phyloP scores from a whole-genome alignment of 129 eudicot species.

The Ambrosia artemisiifolia region DNA sequence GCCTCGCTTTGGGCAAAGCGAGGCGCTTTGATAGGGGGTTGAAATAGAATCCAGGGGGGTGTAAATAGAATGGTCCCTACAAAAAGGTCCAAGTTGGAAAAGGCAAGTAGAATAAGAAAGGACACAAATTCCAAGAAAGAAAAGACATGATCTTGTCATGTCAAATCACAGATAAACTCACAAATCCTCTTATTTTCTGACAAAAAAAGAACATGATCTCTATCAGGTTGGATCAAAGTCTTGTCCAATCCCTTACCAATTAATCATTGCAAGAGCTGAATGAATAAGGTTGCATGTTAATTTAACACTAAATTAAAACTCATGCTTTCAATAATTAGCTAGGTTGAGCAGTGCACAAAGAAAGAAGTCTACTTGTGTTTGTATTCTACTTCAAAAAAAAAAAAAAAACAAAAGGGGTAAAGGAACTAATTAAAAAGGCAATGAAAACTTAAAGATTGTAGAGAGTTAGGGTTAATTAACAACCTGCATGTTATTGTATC shows the following conservation, averaged over 20 bases:
- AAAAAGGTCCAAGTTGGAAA: background rate
- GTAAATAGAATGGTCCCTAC: too few species aligned
- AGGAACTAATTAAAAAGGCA: background rate
- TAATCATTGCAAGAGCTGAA: slow-evolving; percentile 15
- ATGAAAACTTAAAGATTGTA: background rate
- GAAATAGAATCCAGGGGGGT: too few species aligned
- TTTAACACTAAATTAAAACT: slow-evolving; percentile 11
- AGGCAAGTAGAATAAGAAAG: slow-evolving; percentile 9
- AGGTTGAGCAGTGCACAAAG: slow-evolving; percentile 6
- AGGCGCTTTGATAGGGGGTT: too few species aligned
- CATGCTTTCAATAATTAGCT: background rate
- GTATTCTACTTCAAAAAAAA: background rate
- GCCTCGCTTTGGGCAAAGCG: too few species aligned
- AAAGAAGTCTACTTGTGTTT: slow-evolving; percentile 4
- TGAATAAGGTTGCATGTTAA: slow-evolving; percentile 8
- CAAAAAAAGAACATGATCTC: slow-evolving; percentile 1
- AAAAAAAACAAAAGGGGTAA: background rate
- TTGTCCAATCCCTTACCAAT: slow-evolving; percentile 2
- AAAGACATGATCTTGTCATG: slow-evolving; percentile 17
- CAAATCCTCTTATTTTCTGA: background rate
- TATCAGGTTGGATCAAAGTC: slow-evolving; percentile 5
- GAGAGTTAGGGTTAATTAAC: background rate
- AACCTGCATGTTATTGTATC: slow-evolving; percentile 72
- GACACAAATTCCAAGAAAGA: slow-evolving; percentile 19
- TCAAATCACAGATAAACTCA: slow-evolving; percentile 24